phyloP scores from a whole-genome alignment of 2,329 filamentous ascomycete species.

The Xylaria sp. region DNA sequence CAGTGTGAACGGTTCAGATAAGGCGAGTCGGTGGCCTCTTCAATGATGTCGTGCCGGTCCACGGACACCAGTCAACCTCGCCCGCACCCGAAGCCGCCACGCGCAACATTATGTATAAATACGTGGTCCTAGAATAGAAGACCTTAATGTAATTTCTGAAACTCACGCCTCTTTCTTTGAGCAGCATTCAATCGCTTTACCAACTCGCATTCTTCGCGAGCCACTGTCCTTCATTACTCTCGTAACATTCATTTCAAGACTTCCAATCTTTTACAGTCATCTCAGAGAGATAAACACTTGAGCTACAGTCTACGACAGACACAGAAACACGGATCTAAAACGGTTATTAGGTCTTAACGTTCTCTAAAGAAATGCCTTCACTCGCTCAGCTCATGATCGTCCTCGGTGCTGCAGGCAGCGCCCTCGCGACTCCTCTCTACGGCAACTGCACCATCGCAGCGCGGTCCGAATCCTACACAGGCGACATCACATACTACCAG shows the following conservation, averaged over 20 bases:
- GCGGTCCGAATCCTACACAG: constrained; percentile 32
- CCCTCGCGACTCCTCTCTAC: constrained; percentile 27
- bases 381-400: constrained; percentile 38
- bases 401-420: constrained; percentile 38
- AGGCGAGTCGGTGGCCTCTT: neutral
- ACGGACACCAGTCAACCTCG: neutral
- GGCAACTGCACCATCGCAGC: neutral
- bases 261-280: constrained; percentile 18
- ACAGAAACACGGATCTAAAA: neutral
- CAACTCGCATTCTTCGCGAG: constrained; percentile 18
- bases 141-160: neutral
- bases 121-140: neutral
- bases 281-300: constrained; percentile 17
- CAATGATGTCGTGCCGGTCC: neutral
- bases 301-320: neutral
- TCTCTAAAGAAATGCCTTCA: constrained; percentile 39
- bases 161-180: constrained; percentile 20
- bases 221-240: constrained; percentile 23
- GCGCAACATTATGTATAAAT: constrained; percentile 28
- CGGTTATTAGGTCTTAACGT: neutral
- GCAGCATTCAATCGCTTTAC: constrained; percentile 19
- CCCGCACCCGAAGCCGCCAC: neutral
- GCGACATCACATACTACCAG: constrained; percentile 46
- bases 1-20: neutral
- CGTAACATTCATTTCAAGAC: constrained; percentile 24